These are phyloP conservation scores for Fusarium sp. DNA, from an alignment of 2,329 filamentous ascomycete species.

Conservation along the genomic window DNA sequence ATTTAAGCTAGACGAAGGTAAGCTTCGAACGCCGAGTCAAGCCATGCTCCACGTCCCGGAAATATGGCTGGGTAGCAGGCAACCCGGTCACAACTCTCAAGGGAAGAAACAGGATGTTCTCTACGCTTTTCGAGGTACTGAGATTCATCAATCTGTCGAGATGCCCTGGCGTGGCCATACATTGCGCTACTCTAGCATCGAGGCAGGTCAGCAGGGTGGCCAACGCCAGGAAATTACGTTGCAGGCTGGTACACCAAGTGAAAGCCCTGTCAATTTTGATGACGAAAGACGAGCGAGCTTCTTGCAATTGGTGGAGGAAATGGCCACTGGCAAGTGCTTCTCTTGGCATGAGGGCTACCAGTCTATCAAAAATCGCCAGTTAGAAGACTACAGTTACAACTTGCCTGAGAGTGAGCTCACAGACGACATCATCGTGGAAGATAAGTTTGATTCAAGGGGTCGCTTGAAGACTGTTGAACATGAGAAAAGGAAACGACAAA, in stretches of 20 bases:
- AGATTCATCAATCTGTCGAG: constrained; percentile 61
- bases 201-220: constrained; percentile 63
- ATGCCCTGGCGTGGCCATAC: constrained; percentile 57
- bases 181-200: constrained; percentile 63
- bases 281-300: constrained; percentile 33
- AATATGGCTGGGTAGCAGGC: constrained; percentile 2
- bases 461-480: constrained; percentile 16
- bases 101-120: constrained; percentile 29
- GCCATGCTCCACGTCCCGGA: constrained; percentile 28
- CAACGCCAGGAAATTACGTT: constrained; percentile 63
- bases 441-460: constrained; percentile 25
- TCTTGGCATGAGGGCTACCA: constrained; percentile 51
- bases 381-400: constrained; percentile 45
- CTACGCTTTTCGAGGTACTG: constrained; percentile 62
- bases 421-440: constrained; percentile 41
- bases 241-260: constrained; percentile 16
- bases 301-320: constrained; percentile 45
- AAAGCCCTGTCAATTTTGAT: background rate
- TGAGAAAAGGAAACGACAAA: background rate
- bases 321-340: constrained; percentile 49
- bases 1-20: constrained; percentile 58
- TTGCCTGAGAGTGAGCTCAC: constrained; percentile 41
- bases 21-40: constrained; percentile 54
- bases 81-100: background rate
- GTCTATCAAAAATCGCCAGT: constrained; percentile 42